Conservation (phyloP, 2,329 filamentous ascomycete species). For the Ambrosiella cleistominuta region DNA sequence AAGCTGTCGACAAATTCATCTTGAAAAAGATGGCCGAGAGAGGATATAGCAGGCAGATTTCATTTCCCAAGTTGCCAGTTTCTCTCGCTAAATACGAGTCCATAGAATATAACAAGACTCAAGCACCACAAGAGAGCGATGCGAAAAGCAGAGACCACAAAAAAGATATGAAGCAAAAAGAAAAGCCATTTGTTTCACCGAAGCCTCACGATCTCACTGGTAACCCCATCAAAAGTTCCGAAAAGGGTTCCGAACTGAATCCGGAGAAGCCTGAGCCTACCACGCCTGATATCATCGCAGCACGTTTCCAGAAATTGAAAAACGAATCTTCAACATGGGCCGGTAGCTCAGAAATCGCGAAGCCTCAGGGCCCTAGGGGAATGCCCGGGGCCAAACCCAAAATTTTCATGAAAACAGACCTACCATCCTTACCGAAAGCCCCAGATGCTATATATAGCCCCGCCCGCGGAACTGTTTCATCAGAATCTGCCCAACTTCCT, state of each 20-base stretch:
- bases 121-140: too few species aligned
- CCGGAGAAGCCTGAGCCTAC: too few species aligned
- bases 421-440: slow-evolving; percentile 46
- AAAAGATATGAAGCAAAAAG: neutral
- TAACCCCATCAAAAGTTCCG: slow-evolving; percentile 19
- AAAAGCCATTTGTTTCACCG: slow-evolving; percentile 1
- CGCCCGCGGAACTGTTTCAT: slow-evolving; percentile 52
- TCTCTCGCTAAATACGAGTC: slow-evolving; percentile 1
- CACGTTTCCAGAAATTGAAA: neutral
- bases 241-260: too few species aligned
- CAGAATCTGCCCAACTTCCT: slow-evolving; percentile 46
- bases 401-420: slow-evolving; percentile 31
- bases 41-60: slow-evolving; percentile 6
- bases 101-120: too few species aligned
- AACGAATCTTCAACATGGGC: neutral
- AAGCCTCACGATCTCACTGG: slow-evolving; percentile 2
- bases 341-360: slow-evolving; percentile 16
- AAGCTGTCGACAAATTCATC: neutral
- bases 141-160: too few species aligned
- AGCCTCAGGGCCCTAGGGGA: slow-evolving; percentile 32
- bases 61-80: slow-evolving; percentile 2
- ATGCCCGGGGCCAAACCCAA: slow-evolving; percentile 31
- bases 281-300: slow-evolving; percentile 14
- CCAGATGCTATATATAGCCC: slow-evolving; percentile 65
- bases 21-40: neutral